Base-by-base conservation (phyloP, 1,139 yeast genomes). In the Candida sanyaensis region DNA sequence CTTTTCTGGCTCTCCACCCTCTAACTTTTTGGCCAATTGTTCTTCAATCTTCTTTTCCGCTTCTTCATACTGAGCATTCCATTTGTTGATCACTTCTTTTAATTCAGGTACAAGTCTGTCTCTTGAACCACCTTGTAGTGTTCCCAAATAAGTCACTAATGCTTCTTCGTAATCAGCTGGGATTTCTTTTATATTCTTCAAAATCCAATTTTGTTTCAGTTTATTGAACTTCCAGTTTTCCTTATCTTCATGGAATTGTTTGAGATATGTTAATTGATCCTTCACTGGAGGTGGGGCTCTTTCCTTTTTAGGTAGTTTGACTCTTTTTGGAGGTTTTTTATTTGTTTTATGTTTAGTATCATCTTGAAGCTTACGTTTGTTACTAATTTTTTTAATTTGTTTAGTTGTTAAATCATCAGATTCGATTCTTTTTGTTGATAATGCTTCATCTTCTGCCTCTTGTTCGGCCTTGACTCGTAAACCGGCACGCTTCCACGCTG, bases 401-500 rank as follows among this genome's bases (percentile, higher is more conserved):
- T 74, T 78, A 49, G 68, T 72, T 32, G 80, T 75, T 42, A 78
- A 60, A 17, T 68, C 70, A 5, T 77, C 78, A 9, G 77, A 68
- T 23, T 83, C 84, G 27, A 74, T 58, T 48, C 55, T 49, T 50
- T 73, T 78, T 6, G 74, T 62, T 1, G 72, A 64, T 3, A 73
- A 54, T 0, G 73, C 68, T 12, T 76, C 62, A 1, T 77, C 77
- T 50, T 77, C 81, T 17, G 68, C 67, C 12, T 64, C 65, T 23
- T 68, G 52, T 5, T 66, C 68, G 34, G 75, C 66, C 54, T 78
- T 71, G 46, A 85, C 84, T 57, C 81, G 79, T 36, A 90, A 78
- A 34, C 96, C 96, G 28, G 88, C 78, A 60, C 84, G 78, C 65
- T 91, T 90, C 98, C 98, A 91, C 1, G 97, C 97, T 38, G 98